Evolutionary conservation across 495 filamentous ascomycete species (phyloP).

Genomic region (Xylaria curta): DNA sequence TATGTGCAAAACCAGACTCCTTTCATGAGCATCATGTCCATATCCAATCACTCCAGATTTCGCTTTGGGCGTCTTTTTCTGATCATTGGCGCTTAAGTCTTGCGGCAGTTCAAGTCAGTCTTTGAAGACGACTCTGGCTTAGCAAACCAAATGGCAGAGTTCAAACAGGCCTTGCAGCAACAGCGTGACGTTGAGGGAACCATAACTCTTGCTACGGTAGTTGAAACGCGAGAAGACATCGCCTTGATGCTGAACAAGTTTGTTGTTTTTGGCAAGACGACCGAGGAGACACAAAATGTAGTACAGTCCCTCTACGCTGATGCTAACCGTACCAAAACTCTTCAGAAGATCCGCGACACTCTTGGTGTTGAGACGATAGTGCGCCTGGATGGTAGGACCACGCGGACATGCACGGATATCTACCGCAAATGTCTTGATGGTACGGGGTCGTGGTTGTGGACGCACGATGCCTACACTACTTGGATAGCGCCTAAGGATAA

Average conservation of each 20-base stretch:
- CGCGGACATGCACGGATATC: slow-evolving; percentile 43
- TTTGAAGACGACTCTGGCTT: slow-evolving; percentile 27
- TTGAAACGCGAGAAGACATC: slow-evolving; percentile 14
- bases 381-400: slow-evolving; percentile 43
- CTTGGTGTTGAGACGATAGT: slow-evolving; percentile 30
- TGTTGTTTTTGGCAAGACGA: slow-evolving; percentile 20
- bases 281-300: slow-evolving; percentile 21
- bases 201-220: slow-evolving; percentile 15
- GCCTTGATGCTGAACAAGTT: neutral
- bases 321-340: slow-evolving; percentile 30
- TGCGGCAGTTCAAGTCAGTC: slow-evolving; percentile 20
- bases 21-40: too few relatives aligned
- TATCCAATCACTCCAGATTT: too few relatives aligned
- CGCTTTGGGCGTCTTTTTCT: neutral
- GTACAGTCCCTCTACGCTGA: slow-evolving; percentile 30
- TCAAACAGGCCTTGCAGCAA: slow-evolving; percentile 23
- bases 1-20: neutral
- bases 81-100: neutral
- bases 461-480: slow-evolving; percentile 16
- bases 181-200: slow-evolving; percentile 29
- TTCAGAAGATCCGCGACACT: slow-evolving; percentile 41
- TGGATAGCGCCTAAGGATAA: slow-evolving; percentile 13
- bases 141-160: slow-evolving; percentile 17
- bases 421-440: slow-evolving; percentile 28
- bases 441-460: slow-evolving; percentile 29